phyloP scores from a whole-genome alignment of 2,329 filamentous ascomycete species.

The Reticulascus tulasneorum region DNA sequence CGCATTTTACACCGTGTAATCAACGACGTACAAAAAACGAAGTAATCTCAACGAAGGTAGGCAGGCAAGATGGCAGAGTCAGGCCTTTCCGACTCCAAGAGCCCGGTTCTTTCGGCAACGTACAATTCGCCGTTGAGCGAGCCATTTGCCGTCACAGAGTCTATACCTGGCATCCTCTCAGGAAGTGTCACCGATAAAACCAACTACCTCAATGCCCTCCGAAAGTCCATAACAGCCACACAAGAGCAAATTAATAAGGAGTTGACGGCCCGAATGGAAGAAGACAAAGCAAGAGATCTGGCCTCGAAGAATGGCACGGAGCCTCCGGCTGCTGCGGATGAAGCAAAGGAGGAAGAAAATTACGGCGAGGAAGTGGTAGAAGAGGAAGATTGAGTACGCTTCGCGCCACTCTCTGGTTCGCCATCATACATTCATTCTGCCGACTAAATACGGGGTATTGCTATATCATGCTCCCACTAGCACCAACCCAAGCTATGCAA shows the following conservation, averaged over 20 bases:
- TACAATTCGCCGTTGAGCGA: slow-evolving; percentile 51
- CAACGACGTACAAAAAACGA: no score
- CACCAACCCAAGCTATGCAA: slow-evolving; percentile 17
- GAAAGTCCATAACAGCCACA: slow-evolving; percentile 50
- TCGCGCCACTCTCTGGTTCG: slow-evolving; percentile 4
- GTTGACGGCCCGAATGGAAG: slow-evolving; percentile 70
- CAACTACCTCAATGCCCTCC: slow-evolving; percentile 56
- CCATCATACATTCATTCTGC: slow-evolving; percentile 8
- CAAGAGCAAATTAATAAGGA: slow-evolving; percentile 67
- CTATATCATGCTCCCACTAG: slow-evolving; percentile 20
- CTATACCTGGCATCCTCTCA: slow-evolving; percentile 29
- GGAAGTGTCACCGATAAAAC: slow-evolving; percentile 46
- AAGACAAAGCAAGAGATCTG: slow-evolving; percentile 58
- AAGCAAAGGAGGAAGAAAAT: slow-evolving; percentile 65
- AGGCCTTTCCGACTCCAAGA: slow-evolving; percentile 3
- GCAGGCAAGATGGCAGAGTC: slow-evolving; percentile 5
- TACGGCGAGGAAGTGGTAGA: slow-evolving; percentile 80
- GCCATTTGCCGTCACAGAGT: slow-evolving; percentile 39
- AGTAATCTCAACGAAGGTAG: no score
- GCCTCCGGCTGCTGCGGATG: slow-evolving; percentile 33
- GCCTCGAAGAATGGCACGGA: slow-evolving; percentile 21
- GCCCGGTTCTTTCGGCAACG: slow-evolving; percentile 36
- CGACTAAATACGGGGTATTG: slow-evolving; percentile 21
- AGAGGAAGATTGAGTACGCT: slow-evolving; percentile 49
- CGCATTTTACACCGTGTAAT: no score